These are phyloP conservation scores for Hibiscus syriacus DNA, from an alignment of 345 rosid genomes.

Conservation along the genomic window DNA sequence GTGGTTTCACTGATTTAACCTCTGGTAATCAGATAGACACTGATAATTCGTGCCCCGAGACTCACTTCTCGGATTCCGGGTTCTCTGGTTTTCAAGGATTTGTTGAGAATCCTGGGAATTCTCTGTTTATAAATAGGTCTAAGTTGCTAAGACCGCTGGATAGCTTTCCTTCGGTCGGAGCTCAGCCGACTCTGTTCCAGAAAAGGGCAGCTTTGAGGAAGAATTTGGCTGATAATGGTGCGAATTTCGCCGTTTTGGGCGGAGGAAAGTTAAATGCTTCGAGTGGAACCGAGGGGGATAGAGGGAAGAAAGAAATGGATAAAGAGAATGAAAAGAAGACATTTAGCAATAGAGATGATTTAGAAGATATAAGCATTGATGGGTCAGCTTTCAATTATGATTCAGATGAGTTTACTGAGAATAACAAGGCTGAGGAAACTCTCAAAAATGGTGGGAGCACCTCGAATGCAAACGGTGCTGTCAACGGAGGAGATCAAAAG, in stretches of 20 bases:
- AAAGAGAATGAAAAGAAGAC: conserved; percentile 31
- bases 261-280: conserved; percentile 6
- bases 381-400: conserved; percentile 47
- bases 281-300: conserved; percentile 21
- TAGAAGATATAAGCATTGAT: conserved; percentile 42
- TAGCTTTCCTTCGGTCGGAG: conserved; percentile 43
- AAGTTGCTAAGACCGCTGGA: conserved; percentile 43
- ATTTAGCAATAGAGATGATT: conserved; percentile 17
- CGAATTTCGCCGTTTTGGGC: conserved; percentile 7
- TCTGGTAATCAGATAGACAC: no score
- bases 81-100: conserved; percentile 35
- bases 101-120: conserved; percentile 28
- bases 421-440: conserved; percentile 28
- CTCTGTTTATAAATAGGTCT: conserved; percentile 37
- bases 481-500: conserved; percentile 37
- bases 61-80: conserved; percentile 23
- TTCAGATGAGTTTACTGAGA: conserved; percentile 44
- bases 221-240: conserved; percentile 27
- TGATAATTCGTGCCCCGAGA: conserved; percentile 26
- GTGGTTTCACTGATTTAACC: conserved; percentile 29
- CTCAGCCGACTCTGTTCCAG: conserved; percentile 51
- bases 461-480: conserved; percentile 35
- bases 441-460: conserved; percentile 34
- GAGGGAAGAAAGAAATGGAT: conserved; percentile 34
- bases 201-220: conserved; percentile 53